Evolutionary conservation across 139 green algal genomes (phyloP).

Genomic region (Eudorina sp.): DNA sequence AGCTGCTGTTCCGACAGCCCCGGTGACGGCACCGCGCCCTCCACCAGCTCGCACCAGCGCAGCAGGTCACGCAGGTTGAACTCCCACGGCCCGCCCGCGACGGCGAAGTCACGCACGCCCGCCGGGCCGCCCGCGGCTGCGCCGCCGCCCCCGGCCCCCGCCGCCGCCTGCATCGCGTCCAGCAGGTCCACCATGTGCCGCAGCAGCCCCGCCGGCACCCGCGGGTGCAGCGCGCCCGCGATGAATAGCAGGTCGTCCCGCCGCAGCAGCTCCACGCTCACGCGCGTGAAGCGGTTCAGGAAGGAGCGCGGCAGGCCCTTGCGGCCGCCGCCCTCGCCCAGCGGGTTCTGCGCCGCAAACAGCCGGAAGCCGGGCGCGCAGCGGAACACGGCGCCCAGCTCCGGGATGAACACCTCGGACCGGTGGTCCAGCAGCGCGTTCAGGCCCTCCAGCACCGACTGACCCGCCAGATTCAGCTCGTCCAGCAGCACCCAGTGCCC

Average conservation of each 20-base stretch:
- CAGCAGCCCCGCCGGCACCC: constrained; percentile 69
- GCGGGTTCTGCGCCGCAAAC: constrained; percentile 94
- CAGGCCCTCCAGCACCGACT: constrained; percentile 95
- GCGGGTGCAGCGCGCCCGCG: constrained; percentile 76
- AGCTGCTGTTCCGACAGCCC: no score
- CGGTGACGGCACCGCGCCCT: constrained; percentile 53
- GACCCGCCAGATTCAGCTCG: constrained; percentile 97
- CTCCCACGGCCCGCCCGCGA: constrained; percentile 94
- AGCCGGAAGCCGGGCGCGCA: constrained; percentile 87
- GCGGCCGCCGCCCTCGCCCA: constrained; percentile 93
- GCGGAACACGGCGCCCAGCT: constrained; percentile 86
- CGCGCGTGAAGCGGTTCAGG: constrained; percentile 97
- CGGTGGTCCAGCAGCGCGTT: constrained; percentile 98
- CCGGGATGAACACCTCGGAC: constrained; percentile 93
- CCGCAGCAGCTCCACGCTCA: constrained; percentile 90
- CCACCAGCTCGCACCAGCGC: constrained; percentile 93
- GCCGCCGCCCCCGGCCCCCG: neutral
- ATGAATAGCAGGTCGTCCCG: constrained; percentile 88
- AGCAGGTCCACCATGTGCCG: constrained; percentile 88
- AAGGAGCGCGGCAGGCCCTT: constrained; percentile 97
- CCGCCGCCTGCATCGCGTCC: constrained; percentile 70
- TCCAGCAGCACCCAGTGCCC: constrained; percentile 98
- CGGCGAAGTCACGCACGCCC: constrained; percentile 70
- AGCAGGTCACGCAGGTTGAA: constrained; percentile 99
- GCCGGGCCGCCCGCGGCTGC: neutral